Base-by-base conservation (phyloP, 331 rosid genomes). In the Prunus yedoensis region DNA sequence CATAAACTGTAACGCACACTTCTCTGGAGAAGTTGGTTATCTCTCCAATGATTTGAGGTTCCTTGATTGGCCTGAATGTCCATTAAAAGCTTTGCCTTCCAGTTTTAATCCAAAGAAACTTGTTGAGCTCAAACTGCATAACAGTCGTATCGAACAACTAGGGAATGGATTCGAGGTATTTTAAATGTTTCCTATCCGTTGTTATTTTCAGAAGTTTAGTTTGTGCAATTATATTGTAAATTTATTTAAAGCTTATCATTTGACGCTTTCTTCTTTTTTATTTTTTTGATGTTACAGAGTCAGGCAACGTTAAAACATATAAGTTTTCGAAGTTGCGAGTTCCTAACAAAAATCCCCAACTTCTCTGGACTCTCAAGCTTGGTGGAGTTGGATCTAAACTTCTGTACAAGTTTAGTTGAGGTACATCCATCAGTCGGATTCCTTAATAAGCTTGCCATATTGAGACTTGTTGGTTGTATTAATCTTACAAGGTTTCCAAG, bases 51-150 rank as follows among this genome's bases (percentile, higher is more conserved):
- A 58, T 32, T 68, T 77, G 27, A 56, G 70, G 18, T 71, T 77
- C 68, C 45, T 58, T 17, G 63, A 53, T 30, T 77, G 80, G 80
- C 69, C 35, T 46, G 51, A 56, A 46, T 77, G 57, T 69, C 70
- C 75, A n/a, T 77, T 58, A 9, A 23, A 51, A 56, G 4, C 18
- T 59, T 77, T 77, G 14, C 80, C 80, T 1, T 59, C 13, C 23
- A 45, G 18, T 8, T 18, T 59, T 28, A 2, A 28, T 65, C 75
- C 75, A 0, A 17, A 27, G 25, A 27, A 68, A 17, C 70, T 68
- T n/a, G 35, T 68, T 49, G 47, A 58, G 47, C 80, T 77, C 27
- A 43, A 59, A 38, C 56, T 68, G 63, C 80, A 3, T 18, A 47
- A 75, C 70, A 38, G 73, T 35, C 77, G 41, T 78, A 3, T 16